Conservation (phyloP, 257 asterid species). For the Apocynum venetum region DNA sequence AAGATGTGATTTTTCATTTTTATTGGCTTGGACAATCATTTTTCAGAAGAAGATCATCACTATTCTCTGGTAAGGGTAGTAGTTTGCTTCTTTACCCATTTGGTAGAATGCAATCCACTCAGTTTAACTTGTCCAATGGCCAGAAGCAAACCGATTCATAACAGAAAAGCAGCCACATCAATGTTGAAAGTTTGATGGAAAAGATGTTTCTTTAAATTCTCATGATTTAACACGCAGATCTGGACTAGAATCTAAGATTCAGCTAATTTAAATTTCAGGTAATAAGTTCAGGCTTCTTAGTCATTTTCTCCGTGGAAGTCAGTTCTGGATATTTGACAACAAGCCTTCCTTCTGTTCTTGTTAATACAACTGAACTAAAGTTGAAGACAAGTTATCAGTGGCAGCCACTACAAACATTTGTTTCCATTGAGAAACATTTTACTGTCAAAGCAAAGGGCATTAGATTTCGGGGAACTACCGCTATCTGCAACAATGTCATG, state of each 20-base stretch:
- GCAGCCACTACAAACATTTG: conserved; percentile 91
- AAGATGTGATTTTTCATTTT: not conserved
- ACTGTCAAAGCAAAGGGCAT: conserved; percentile 78
- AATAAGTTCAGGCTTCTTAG: conserved; percentile 55
- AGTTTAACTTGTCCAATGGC: too few relatives aligned
- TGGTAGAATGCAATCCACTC: too few relatives aligned
- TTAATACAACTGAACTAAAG: conserved; percentile 71
- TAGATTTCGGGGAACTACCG: conserved; percentile 61
- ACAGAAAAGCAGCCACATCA: not conserved
- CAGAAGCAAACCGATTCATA: too few relatives aligned
- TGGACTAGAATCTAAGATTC: conserved; percentile 10
- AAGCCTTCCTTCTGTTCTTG: conserved; percentile 65
- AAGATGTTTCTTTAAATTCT: not conserved
- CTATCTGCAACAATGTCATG: conserved; percentile 62
- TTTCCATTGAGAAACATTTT: conserved; percentile 76
- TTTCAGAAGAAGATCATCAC: too few relatives aligned
- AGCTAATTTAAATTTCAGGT: conserved; percentile 36
- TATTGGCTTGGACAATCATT: not conserved
- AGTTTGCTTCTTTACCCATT: too few relatives aligned
- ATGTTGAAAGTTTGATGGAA: not conserved
- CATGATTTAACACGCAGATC: not conserved
- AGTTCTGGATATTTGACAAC: conserved; percentile 60
- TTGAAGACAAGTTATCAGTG: conserved; percentile 57
- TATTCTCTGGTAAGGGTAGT: too few relatives aligned
- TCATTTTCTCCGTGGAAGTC: conserved; percentile 73